Base-by-base conservation (phyloP, 441 rosid species). In the Brassica hybrid region DNA sequence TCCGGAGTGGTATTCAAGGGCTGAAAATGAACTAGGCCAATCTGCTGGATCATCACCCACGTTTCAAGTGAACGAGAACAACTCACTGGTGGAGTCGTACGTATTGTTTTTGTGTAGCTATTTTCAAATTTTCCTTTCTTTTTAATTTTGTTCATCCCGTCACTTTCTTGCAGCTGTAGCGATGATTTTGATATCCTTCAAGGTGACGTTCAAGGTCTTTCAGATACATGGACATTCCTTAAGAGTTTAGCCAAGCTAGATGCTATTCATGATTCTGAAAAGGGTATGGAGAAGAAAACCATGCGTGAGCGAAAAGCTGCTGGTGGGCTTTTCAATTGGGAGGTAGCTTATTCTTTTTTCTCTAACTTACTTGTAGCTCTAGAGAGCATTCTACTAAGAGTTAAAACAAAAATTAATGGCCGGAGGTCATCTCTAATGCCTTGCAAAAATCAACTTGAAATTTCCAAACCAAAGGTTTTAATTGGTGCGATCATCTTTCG, bases 1-100 rank as follows among this genome's bases (percentile, higher is more conserved):
- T 62, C 99, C 99, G n/a, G 99, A 94, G 78, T 96, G 98, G 99
- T 94, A 96, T 87, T 83, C 94, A 78, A 89, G 83, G 89, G 99
- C 99, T 79, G 97, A 92, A 88, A 86, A 81, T 82, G 98, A 96
- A 80, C 84, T 91, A 66, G 89, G 90, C 62, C 88, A 85, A 58
- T 82, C 90, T 32, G 82, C 90, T 71, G 91, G 91, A 75, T 80
- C 92, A 54, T 87, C 91, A 12, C 95, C 89, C 12, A 83, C 85
- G 63, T 66, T 71, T 69, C 84, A 84, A 66, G 76, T 59, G 54
- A 80, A 43, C 75, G 94, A 84, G 74, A 80, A 76, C 76, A 87
- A 73, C 71, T 79, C 81, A 30, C 54, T 75, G 67, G 52, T 71
- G 57, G 84, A 77, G 74, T 68, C 78, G 97, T 92, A 80, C 83